Conservation (phyloP, 495 filamentous ascomycete species). For the Penicillium argentinense region DNA sequence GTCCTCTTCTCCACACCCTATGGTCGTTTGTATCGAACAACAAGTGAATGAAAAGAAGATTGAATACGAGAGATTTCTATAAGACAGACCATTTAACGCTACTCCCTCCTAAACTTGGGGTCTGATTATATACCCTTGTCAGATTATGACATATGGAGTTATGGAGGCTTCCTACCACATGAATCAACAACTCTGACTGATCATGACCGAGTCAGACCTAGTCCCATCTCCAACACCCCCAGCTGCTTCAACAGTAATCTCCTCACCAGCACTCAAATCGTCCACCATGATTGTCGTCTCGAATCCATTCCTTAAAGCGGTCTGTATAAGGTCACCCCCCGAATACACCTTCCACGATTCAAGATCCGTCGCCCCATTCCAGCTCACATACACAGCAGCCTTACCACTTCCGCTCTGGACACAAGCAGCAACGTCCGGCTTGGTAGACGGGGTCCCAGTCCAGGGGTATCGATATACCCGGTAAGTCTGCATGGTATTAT, state of each 20-base stretch:
- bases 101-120: too few relatives aligned
- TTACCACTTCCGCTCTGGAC: neutral
- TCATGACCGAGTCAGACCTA: conserved; percentile 8
- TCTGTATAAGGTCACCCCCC: conserved; percentile 1
- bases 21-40: too few relatives aligned
- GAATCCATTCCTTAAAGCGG: conserved; percentile 11
- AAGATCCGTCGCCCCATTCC: conserved; percentile 37
- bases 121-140: too few relatives aligned
- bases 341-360: conserved; percentile 11
- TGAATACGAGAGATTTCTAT: too few relatives aligned
- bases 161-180: too few relatives aligned
- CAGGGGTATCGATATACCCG: conserved; percentile 22
- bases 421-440: conserved; percentile 22
- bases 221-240: conserved; percentile 18
- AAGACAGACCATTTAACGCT: too few relatives aligned
- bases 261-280: conserved; percentile 6
- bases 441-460: conserved; percentile 19
- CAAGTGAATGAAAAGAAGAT: too few relatives aligned
- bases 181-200: conserved; percentile 14
- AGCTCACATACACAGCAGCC: conserved; percentile 28
- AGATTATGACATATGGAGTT: too few relatives aligned
- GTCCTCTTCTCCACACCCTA: too few relatives aligned
- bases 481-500: conserved; percentile 24
- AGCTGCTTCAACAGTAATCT: conserved; percentile 16
- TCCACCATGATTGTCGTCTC: conserved; percentile 13